Evolutionary conservation across 2,329 filamentous ascomycete genomes (phyloP).

Genomic region (Xylaria arbuscula): DNA sequence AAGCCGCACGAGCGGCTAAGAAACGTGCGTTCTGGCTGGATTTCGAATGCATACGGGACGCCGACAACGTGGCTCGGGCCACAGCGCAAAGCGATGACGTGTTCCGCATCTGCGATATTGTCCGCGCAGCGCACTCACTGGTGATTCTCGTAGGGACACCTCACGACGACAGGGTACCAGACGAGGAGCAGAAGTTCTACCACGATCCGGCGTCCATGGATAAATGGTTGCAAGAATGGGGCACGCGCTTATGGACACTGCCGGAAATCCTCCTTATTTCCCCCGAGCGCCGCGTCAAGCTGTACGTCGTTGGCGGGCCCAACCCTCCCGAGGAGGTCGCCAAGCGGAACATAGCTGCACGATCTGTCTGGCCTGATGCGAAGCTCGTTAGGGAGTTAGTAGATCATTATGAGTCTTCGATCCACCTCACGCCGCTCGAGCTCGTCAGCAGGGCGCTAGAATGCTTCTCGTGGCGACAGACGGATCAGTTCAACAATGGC

Average conservation of each 20-base stretch:
- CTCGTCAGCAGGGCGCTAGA: slow-evolving; percentile 48
- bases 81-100: slow-evolving; percentile 46
- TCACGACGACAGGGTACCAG: slow-evolving; percentile 38
- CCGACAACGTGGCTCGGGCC: slow-evolving; percentile 46
- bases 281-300: slow-evolving; percentile 31
- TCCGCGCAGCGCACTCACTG: slow-evolving; percentile 55
- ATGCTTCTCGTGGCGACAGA: slow-evolving; percentile 55
- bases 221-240: slow-evolving; percentile 42
- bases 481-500: slow-evolving; percentile 51
- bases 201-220: slow-evolving; percentile 48
- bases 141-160: slow-evolving; percentile 55
- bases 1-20: slow-evolving; percentile 52
- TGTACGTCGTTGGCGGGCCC: slow-evolving; percentile 24
- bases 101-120: slow-evolving; percentile 59
- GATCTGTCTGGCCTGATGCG: slow-evolving; percentile 55
- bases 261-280: slow-evolving; percentile 46
- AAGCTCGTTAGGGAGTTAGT: slow-evolving; percentile 55
- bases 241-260: slow-evolving; percentile 49
- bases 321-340: slow-evolving; percentile 41
- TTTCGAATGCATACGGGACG: slow-evolving; percentile 56
- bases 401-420: slow-evolving; percentile 58
- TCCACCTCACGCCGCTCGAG: slow-evolving; percentile 55
- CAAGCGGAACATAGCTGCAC: slow-evolving; percentile 55
- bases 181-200: background rate
- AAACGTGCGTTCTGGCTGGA: slow-evolving; percentile 57